Conservation (phyloP, 371 early-diverging fungal species). For the Mucor piriformis region DNA sequence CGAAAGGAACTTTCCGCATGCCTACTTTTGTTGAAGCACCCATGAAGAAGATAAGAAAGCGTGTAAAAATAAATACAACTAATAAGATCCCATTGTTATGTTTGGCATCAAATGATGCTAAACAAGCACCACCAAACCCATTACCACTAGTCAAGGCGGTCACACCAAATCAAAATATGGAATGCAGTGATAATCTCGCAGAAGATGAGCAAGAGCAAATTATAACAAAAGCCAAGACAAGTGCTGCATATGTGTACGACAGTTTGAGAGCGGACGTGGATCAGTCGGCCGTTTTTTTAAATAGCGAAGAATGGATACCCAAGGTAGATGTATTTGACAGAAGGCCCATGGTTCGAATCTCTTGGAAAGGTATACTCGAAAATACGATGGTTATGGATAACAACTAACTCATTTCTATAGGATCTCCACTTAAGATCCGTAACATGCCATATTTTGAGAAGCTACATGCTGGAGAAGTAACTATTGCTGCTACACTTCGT, state of each 20-base stretch:
- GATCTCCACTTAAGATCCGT: constrained; percentile 53
- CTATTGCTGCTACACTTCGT: constrained; percentile 70
- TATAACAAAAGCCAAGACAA: constrained; percentile 23
- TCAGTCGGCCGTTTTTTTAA: constrained; percentile 11
- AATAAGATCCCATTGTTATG: neutral
- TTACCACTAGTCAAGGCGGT: neutral
- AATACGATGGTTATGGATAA: no score
- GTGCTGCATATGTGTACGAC: constrained; percentile 28
- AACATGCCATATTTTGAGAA: constrained; percentile 51
- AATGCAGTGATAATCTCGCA: neutral
- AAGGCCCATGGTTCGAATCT: constrained; percentile 24
- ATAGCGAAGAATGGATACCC: constrained; percentile 33
- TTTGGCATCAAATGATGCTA: neutral
- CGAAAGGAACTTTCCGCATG: constrained; percentile 11
- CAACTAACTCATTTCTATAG: constrained; percentile 16
- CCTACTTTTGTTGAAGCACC: neutral
- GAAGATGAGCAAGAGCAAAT: neutral
- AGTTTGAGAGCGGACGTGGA: constrained; percentile 20
- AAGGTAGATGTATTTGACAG: constrained; percentile 26
- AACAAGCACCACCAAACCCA: neutral
- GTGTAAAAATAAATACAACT: neutral
- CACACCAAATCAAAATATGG: neutral
- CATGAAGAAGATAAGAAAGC: neutral
- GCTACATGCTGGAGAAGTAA: constrained; percentile 62
- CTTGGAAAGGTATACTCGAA: constrained; percentile 42